A percentile compares a stretch with the other conserved stretches of the same genome.
Conservation (phyloP, 345 rosid species). For the Arabidopsis suecica region DNA sequence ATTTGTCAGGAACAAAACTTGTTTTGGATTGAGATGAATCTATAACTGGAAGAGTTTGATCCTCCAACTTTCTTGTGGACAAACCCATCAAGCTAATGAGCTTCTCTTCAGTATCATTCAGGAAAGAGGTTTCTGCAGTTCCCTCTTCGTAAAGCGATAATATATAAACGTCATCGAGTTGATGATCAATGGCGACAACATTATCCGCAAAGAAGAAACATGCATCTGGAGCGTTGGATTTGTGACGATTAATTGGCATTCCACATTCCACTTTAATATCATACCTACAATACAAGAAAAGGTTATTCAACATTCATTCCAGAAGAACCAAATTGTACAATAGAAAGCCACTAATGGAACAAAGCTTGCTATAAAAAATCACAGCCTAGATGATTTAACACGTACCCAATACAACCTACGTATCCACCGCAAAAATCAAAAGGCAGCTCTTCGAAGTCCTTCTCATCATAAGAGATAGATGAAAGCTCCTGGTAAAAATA, state of each 20-base stretch:
- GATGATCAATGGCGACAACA: conserved; percentile 76
- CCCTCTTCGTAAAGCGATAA: conserved; percentile 63
- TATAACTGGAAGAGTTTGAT: conserved; percentile 40
- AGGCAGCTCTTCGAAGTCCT: conserved; percentile 81
- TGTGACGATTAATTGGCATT: conserved; percentile 63
- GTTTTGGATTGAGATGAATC: conserved; percentile 37
- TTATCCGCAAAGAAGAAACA: conserved; percentile 90
- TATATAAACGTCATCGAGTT: conserved; percentile 68
- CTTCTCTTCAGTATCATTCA: conserved; percentile 71
- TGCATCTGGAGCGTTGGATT: conserved; percentile 89
- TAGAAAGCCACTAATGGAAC: background rate
- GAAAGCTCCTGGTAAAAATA: conserved; percentile 66
- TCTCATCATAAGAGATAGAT: conserved; percentile 64
- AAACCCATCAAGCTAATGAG: conserved; percentile 55
- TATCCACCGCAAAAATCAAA: conserved; percentile 93
- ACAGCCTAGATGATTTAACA: conserved; percentile 29
- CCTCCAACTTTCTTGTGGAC: conserved; percentile 36
- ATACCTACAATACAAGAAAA: conserved; percentile 59
- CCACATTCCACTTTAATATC: conserved; percentile 95
- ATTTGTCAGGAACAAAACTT: conserved; percentile 67
- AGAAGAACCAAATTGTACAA: conserved; percentile 3
- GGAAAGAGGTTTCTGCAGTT: conserved; percentile 51
- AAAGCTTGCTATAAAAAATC: conserved; percentile 4
- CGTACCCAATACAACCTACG: conserved; percentile 93
- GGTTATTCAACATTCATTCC: conserved; percentile 10